Evolutionary conservation across 257 asterid genomes (phyloP), one percentile per base, ranked within the genome.

Genomic region (Gynochthodes officinalis): DNA sequence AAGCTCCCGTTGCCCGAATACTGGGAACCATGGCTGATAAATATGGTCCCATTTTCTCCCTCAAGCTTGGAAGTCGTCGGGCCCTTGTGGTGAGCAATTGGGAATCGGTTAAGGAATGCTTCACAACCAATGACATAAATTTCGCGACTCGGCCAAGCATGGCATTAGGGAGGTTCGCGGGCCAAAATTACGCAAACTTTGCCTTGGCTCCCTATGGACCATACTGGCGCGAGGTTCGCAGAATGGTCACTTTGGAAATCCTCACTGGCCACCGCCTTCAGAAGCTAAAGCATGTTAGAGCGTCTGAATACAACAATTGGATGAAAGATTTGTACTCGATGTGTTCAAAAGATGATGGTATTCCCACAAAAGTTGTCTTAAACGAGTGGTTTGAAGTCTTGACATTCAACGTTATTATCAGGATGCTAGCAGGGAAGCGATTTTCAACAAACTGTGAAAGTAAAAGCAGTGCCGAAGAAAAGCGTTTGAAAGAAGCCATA

Each of bases 11-110:
- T 28, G 80, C 80, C 4, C 79, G 87, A 23, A 80, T 52, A 52
- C 83, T 89, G 0, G 96, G 85, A 25, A 74, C 84, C 73, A 44
- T 89, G 79, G 88, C 93, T 25, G 90, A 89, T 25, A 72, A 84
- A 73, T 61, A 84, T 37, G 96, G 96, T 33, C 87, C 93, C 0
- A 64, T 86, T 33, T 87, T 87, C 81, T 77, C 88, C 14, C 75
- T 89, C 75, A 84, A 84, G 54, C 84, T 87, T 1, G 96, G 90
- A 9, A 13, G 32, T 28, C 89, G 74, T 39, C 73, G 46, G 0
- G 89, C 80, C n/a, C 28, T 89, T 23, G 91, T 89, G 8, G 83
- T 87, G 61, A 89, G 91, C 82, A 60, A 48, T 27, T 69, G 79
- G 82, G 88, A 86, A 64, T 49, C 53, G 28, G 74, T 82, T 1